phyloP scores from a whole-genome alignment of 1,284 basidiomycete genomes.

The Trichosporon sp. region DNA sequence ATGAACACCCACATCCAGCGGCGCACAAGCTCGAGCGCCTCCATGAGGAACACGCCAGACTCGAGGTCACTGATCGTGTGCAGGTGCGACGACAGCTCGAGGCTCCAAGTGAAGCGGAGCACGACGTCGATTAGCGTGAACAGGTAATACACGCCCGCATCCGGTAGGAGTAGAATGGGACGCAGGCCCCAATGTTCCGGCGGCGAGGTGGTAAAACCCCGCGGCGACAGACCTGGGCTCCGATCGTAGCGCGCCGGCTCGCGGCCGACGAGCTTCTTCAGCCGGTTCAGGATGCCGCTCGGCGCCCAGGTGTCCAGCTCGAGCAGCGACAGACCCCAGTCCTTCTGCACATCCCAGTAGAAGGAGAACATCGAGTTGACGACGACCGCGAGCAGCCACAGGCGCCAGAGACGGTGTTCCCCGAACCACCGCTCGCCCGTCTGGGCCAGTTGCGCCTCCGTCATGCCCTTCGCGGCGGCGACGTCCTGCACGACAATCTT shows the following conservation, averaged over 20 bases:
- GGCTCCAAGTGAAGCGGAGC: constrained; percentile 89
- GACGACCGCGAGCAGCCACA: constrained; percentile 80
- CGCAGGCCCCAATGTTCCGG: constrained; percentile 64
- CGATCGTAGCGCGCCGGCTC: not conserved
- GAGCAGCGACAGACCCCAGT: constrained; percentile 88
- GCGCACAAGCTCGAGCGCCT: constrained; percentile 81
- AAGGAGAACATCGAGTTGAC: constrained; percentile 93
- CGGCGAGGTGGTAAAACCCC: constrained; percentile 27
- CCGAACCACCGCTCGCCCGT: constrained; percentile 62
- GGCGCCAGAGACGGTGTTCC: constrained; percentile 69
- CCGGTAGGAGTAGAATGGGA: constrained; percentile 64
- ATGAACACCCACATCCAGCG: constrained; percentile 97
- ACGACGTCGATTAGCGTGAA: constrained; percentile 79
- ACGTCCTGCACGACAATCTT: constrained; percentile 62
- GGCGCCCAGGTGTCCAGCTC: constrained; percentile 50
- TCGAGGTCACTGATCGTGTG: constrained; percentile 78
- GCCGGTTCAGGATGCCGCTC: not conserved
- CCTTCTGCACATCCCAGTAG: constrained; percentile 98
- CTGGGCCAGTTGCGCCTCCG: constrained; percentile 41
- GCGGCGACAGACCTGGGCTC: constrained; percentile 12
- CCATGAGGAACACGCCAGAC: constrained; percentile 79
- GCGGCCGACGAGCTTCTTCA: not conserved
- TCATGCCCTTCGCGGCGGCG: constrained; percentile 54
- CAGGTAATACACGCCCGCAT: constrained; percentile 74
- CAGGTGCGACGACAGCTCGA: constrained; percentile 84